These are phyloP conservation scores for Eucalyptus sideroxylon DNA, from an alignment of 345 rosid genomes.

Conservation along the genomic window DNA sequence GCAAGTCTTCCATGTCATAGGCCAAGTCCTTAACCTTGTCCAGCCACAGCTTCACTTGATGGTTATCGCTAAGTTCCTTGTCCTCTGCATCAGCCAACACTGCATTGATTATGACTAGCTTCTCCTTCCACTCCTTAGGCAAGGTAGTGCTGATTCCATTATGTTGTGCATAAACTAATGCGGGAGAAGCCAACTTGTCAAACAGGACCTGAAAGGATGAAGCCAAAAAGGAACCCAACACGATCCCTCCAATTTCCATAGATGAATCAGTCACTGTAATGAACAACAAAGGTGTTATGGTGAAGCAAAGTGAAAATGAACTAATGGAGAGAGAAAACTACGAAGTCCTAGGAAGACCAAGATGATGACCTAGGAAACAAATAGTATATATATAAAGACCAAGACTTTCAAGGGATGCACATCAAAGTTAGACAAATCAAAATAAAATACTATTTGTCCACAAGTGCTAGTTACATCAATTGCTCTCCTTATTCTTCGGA, in stretches of 20 bases:
- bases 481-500: background rate
- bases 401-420: background rate
- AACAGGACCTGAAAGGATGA: too few species aligned
- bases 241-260: background rate
- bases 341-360: background rate
- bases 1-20: too few species aligned
- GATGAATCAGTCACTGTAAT: fast-evolving
- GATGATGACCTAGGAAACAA: too few species aligned
- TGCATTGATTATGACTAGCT: too few species aligned
- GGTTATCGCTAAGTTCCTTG: too few species aligned
- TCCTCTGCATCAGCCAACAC: too few species aligned
- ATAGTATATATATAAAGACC: background rate
- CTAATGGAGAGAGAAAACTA: background rate
- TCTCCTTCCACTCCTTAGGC: too few species aligned
- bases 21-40: too few species aligned
- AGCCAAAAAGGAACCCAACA: background rate
- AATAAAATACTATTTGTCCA: background rate
- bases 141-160: too few species aligned
- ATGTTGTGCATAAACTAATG: too few species aligned
- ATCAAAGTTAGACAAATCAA: background rate
- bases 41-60: too few species aligned
- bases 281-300: background rate
- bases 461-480: background rate
- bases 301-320: background rate
- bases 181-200: too few species aligned